Base-by-base conservation (phyloP, 2,329 filamentous ascomycete genomes). In the Rugonectria rugulosa region DNA sequence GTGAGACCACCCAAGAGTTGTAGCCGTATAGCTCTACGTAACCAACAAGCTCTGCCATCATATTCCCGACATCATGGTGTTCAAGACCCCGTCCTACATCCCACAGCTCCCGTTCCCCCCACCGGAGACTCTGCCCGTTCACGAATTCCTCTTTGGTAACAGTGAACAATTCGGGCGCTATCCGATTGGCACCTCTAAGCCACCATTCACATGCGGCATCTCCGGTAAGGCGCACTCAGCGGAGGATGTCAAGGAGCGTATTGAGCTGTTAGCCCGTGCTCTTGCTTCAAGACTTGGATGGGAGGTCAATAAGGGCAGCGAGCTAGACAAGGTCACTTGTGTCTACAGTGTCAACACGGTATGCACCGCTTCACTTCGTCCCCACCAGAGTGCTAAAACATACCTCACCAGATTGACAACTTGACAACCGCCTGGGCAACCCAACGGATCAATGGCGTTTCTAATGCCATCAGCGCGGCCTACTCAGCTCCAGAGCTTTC, bases 311-410 rank as follows among this genome's bases (percentile, higher is more conserved):
- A 15, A 43, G 20, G 47, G 47, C 29, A 27, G 34, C 12, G 47
- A 51, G 17, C 38, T 51, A 12, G 47, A 51, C 47, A 51, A 51
- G 14, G 24, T 51, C 12, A 51, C 47, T 19, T 51, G 47, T 23
- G 32, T 51, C 24, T 51, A 51, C 38, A 51, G 47, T 51, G 37
- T 51, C 12, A 51, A 51, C 31, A 51, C 47, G 38, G 47, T 51
- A 29, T 10, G 14, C 15, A 29, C 8, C 7, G 29, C 8, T 24
- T 27, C 15, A 27, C 19, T 6, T 15, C 12, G 10, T 20, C 8
- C 14, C 21, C 21, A 24, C 6, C 31, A 26, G 7, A 8, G 24
- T 29, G 15, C 47, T 51, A 42, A 50, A 12, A 6, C n/a, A 36
- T 11, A n/a, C 17, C 11, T 6, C 15, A 0, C 15, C 32, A 51